These are phyloP conservation scores for Bothriochloa decipiens DNA, from an alignment of 176 grass and related monocot genomes.

Conservation along the genomic window DNA sequence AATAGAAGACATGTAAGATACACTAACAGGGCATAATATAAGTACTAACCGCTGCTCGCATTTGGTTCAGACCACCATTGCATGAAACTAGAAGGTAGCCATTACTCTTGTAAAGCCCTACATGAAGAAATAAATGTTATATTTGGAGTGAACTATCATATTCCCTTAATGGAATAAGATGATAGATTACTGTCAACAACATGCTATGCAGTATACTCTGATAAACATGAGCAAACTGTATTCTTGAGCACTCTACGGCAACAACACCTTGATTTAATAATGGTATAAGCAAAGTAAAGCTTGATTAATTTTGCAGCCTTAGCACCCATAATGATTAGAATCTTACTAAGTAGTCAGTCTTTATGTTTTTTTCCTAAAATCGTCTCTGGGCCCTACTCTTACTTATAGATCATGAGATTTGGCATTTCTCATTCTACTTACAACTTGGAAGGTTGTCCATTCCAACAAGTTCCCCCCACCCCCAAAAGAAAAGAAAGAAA, in stretches of 20 bases:
- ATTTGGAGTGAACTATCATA: conserved; percentile 27
- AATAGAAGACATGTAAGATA: conserved; percentile 22
- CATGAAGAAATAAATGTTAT: conserved; percentile 27
- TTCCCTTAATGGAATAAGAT: background rate
- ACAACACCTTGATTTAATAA: background rate
- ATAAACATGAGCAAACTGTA: conserved; percentile 32
- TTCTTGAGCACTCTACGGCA: conserved; percentile 20
- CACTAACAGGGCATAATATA: background rate
- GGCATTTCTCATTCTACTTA: conserved; percentile 6
- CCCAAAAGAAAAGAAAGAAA: background rate
- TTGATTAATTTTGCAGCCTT: conserved; percentile 6
- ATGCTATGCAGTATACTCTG: background rate
- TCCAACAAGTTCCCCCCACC: background rate
- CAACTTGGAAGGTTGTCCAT: background rate
- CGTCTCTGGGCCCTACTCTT: background rate
- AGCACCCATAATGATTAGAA: conserved; percentile 22
- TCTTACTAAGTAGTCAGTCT: background rate
- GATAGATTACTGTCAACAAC: conserved; percentile 24
- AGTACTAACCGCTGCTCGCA: conserved; percentile 84
- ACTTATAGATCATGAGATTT: background rate
- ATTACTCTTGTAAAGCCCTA: conserved; percentile 88
- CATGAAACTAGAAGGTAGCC: conserved; percentile 87
- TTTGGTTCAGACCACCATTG: conserved; percentile 98
- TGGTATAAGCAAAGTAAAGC: background rate
- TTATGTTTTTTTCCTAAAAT: conserved; percentile 7